A percentile compares a stretch with the other conserved stretches of the same genome.
Evolutionary conservation across 768 basidiomycete species (phyloP).

Genomic region (Epithele typhae): DNA sequence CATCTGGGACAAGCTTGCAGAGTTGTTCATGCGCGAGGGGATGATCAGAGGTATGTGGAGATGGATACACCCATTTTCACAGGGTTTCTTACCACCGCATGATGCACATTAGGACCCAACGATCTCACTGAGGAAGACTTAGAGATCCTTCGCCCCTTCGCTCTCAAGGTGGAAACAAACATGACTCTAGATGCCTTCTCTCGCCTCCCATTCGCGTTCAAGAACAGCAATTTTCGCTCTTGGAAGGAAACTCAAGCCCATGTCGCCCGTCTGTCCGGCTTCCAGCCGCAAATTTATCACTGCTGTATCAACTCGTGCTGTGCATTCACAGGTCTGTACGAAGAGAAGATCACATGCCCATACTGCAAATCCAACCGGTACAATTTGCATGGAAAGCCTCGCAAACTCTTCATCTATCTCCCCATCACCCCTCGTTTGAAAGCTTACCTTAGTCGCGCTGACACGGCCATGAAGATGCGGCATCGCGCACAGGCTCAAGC

Average conservation of each 20-base stretch:
- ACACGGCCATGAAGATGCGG: constrained; percentile 21
- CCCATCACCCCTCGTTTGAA: constrained; percentile 35
- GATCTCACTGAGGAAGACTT: no score
- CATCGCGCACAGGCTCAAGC: constrained; percentile 24
- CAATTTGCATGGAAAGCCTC: constrained; percentile 18
- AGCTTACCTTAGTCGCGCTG: constrained; percentile 18
- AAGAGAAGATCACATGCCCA: constrained; percentile 28
- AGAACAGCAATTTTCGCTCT: no score
- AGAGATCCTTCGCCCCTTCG: constrained; percentile 21
- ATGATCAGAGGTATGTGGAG: no score
- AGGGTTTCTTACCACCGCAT: no score
- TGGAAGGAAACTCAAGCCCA: no score
- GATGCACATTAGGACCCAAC: no score
- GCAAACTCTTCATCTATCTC: constrained; percentile 31
- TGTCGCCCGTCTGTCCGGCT: constrained; percentile 27
- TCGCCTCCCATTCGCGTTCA: constrained; percentile 9
- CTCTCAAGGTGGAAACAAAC: constrained; percentile 25
- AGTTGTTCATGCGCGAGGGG: no score
- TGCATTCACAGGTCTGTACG: constrained; percentile 32
- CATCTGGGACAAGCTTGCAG: no score
- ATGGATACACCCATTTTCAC: no score
- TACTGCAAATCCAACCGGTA: constrained; percentile 31
- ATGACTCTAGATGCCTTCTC: constrained; percentile 23
- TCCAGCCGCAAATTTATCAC: constrained; percentile 32
- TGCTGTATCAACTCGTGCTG: constrained; percentile 42